A percentile compares a stretch with the other conserved stretches of the same genome.
These are phyloP conservation scores for Myriosclerotinia duriaeana DNA, from an alignment of 2,329 filamentous ascomycete species.

Conservation along the genomic window DNA sequence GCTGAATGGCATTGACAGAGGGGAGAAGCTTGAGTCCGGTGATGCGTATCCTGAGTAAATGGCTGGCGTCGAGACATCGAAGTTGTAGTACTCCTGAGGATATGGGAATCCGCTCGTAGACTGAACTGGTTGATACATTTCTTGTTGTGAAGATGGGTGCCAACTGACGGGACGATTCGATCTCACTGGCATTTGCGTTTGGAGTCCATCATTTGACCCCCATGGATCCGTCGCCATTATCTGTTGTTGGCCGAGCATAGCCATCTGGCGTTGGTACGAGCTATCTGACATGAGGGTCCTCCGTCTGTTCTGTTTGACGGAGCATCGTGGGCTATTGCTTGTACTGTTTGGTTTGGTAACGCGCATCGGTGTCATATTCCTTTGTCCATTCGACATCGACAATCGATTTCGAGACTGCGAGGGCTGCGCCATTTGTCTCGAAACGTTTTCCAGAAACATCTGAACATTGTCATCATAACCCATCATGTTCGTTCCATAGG, in stretches of 20 bases:
- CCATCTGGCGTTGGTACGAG: conserved; percentile 34
- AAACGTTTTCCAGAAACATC: conserved; percentile 52
- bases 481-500: conserved; percentile 31
- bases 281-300: conserved; percentile 56
- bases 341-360: conserved; percentile 65
- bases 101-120: conserved; percentile 44
- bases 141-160: conserved; percentile 63
- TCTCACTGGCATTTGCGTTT: conserved; percentile 33
- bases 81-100: conserved; percentile 29
- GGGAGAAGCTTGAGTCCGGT: conserved; percentile 55
- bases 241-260: conserved; percentile 42
- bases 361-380: conserved; percentile 53
- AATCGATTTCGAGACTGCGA: conserved; percentile 51
- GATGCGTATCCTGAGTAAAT: conserved; percentile 60
- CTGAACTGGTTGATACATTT: conserved; percentile 42
- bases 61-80: conserved; percentile 46
- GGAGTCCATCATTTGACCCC: conserved; percentile 41
- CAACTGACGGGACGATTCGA: conserved; percentile 67
- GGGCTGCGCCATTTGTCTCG: conserved; percentile 51
- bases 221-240: conserved; percentile 49
- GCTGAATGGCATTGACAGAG: conserved; percentile 50
- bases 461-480: conserved; percentile 44
- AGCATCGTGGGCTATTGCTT: conserved; percentile 65
- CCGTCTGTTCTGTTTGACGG: conserved; percentile 51
- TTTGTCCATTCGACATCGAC: conserved; percentile 50